Conservation (phyloP, 2,329 filamentous ascomycete genomes). For the Lecanicillium sp. region DNA sequence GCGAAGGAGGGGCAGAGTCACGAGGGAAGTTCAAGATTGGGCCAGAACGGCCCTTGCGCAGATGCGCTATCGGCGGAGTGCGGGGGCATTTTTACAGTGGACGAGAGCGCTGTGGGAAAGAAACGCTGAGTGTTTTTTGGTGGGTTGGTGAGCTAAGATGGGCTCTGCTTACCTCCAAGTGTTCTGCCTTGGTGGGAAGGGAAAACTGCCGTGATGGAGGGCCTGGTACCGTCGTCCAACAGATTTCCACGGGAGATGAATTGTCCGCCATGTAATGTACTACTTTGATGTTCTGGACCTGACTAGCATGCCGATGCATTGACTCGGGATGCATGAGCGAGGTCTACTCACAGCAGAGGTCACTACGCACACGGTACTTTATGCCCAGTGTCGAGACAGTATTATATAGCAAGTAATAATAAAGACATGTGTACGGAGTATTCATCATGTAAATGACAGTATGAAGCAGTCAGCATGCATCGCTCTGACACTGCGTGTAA, state of each 20-base stretch:
- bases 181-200: too few relatives aligned
- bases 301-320: too few relatives aligned
- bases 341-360: too few relatives aligned
- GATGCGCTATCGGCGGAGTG: neutral
- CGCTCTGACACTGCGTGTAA: neutral
- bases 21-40: conserved; percentile 4
- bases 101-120: neutral
- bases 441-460: neutral
- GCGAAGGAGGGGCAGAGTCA: conserved; percentile 1
- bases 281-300: too few relatives aligned
- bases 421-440: neutral
- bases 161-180: neutral
- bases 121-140: too few relatives aligned
- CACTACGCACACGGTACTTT: too few relatives aligned
- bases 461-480: neutral
- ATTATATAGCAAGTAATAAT: neutral
- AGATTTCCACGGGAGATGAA: too few relatives aligned
- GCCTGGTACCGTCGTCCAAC: too few relatives aligned
- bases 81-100: neutral
- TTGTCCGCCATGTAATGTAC: too few relatives aligned
- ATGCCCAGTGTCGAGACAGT: too few relatives aligned
- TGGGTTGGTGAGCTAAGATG: neutral
- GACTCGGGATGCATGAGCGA: too few relatives aligned
- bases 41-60: neutral
- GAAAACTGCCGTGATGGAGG: too few relatives aligned